Percentiles rank a stretch among this genome's conserved stretches.
These are phyloP conservation scores for Crucihimalaya himalaica DNA, from an alignment of 345 rosid species.

Conservation along the genomic window DNA sequence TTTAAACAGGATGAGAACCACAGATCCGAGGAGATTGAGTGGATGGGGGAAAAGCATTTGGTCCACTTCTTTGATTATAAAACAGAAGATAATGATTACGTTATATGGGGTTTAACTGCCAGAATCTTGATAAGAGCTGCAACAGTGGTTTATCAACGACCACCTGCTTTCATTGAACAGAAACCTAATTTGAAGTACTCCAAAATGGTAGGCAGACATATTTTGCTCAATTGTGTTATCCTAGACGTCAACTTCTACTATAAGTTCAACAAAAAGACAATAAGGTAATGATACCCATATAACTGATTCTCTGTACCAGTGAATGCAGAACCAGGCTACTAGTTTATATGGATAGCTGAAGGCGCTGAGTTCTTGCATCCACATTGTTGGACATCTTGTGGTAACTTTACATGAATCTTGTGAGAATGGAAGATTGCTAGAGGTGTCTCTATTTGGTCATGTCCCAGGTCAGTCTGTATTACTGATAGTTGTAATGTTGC, in stretches of 20 bases:
- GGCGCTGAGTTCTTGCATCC: neutral
- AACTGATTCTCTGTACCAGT: constrained; percentile 10
- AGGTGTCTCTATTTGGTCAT: constrained; percentile 1
- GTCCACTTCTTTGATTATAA: constrained; percentile 64
- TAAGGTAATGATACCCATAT: neutral
- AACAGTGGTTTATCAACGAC: constrained; percentile 54
- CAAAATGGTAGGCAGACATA: constrained; percentile 20
- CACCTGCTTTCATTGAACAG: constrained; percentile 55
- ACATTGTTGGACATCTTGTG: neutral
- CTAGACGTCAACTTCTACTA: neutral
- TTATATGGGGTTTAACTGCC: constrained; percentile 78
- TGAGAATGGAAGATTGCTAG: neutral
- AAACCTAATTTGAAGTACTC: constrained; percentile 56
- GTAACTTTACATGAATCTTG: neutral
- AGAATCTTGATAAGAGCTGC: constrained; percentile 68
- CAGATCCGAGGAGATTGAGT: constrained; percentile 55
- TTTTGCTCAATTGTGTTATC: neutral
- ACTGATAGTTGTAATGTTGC: neutral
- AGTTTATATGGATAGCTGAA: constrained; percentile 4
- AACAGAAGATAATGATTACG: constrained; percentile 43
- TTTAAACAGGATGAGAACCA: constrained; percentile 64
- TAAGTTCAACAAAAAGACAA: neutral
- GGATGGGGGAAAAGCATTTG: constrained; percentile 57
- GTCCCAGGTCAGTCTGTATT: constrained; percentile 28
- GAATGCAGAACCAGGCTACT: constrained; percentile 21